phyloP scores from a whole-genome alignment of 805 yeast species.

The Wickerhamomyces tratensis region DNA sequence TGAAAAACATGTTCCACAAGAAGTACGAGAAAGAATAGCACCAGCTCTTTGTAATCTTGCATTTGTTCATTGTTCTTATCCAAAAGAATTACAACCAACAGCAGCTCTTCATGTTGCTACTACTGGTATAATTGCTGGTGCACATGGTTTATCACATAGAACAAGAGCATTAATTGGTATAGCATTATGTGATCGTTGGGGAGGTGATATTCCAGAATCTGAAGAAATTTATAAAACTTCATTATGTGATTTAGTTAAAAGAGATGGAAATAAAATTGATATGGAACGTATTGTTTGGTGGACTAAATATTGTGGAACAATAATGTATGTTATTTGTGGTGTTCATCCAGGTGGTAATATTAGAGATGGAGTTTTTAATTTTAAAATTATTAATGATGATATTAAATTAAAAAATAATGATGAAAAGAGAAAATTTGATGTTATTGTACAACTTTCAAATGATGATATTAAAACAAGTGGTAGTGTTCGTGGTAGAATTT shows the following conservation, averaged over 20 bases:
- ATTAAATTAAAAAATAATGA: constrained; percentile 19
- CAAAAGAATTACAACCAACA: constrained; percentile 66
- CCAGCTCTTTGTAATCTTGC: constrained; percentile 69
- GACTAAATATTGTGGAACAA: constrained; percentile 63
- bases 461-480: constrained; percentile 51
- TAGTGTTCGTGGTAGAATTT: constrained; percentile 47
- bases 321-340: constrained; percentile 73
- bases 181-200: constrained; percentile 75
- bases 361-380: constrained; percentile 45
- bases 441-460: constrained; percentile 34
- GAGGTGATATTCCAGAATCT: constrained; percentile 58
- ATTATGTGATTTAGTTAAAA: constrained; percentile 38
- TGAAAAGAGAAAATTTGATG: constrained; percentile 27
- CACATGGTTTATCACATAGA: constrained; percentile 67
- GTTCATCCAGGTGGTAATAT: constrained; percentile 77
- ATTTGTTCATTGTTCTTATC: constrained; percentile 68
- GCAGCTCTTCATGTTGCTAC: constrained; percentile 67
- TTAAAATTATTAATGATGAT: constrained; percentile 25
- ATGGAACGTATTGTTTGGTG: constrained; percentile 51
- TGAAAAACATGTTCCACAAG: constrained; percentile 40
- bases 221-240: constrained; percentile 37
- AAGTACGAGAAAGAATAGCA: constrained; percentile 48
- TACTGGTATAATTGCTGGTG: constrained; percentile 65
- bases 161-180: constrained; percentile 64
- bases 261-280: constrained; percentile 31